Evolutionary conservation across 148 eudicot species (phyloP).

Genomic region (Oxyria digyna): DNA sequence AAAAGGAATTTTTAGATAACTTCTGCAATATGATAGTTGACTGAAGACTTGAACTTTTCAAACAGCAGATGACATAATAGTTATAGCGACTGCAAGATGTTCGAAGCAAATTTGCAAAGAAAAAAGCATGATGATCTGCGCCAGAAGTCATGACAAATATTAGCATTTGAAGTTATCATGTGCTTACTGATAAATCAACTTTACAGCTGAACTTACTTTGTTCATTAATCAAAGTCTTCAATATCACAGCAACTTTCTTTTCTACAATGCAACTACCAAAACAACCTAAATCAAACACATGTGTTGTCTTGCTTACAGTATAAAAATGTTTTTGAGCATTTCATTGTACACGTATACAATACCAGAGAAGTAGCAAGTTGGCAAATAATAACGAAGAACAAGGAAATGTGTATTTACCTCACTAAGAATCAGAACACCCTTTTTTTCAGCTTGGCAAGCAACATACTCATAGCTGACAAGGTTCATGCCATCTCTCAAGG

Average conservation of each 20-base stretch:
- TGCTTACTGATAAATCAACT: not conserved
- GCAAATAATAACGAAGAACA: not conserved
- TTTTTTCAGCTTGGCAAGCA: slow-evolving; percentile 89
- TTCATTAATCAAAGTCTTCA: not conserved
- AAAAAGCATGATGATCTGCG: not conserved
- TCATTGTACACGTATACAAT: not conserved
- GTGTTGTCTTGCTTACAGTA: not conserved
- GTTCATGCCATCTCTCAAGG: slow-evolving; percentile 97
- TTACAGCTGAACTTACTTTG: not conserved
- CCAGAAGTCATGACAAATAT: not conserved
- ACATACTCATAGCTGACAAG: slow-evolving; percentile 93
- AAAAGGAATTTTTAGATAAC: not conserved
- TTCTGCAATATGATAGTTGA: not conserved
- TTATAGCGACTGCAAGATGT: not conserved
- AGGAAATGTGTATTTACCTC: slow-evolving; percentile 43
- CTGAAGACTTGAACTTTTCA: not conserved
- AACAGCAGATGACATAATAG: not conserved
- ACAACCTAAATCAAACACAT: not conserved
- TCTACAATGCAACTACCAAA: not conserved
- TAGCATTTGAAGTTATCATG: not conserved
- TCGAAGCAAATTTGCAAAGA: not conserved
- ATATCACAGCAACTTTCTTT: not conserved
- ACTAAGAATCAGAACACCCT: slow-evolving; percentile 90
- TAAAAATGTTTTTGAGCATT: not conserved
- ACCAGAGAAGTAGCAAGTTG: not conserved